Conservation (phyloP, 1,284 basidiomycete species). For the Puccinia horiana region DNA sequence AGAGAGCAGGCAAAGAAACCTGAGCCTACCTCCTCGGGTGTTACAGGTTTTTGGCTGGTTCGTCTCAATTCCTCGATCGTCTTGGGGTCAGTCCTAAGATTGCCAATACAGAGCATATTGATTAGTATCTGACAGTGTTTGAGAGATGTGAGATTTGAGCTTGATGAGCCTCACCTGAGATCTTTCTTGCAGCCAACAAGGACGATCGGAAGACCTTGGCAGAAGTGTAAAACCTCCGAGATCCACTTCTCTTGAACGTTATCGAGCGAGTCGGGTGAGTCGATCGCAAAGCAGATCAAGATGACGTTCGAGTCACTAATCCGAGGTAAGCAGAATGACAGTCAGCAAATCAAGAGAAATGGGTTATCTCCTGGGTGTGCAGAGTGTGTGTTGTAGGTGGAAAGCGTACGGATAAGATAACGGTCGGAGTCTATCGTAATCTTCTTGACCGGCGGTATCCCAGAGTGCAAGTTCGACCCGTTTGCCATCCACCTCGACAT, state of each 20-base stretch:
- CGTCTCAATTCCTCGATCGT: conserved; percentile 77
- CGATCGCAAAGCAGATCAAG: conserved; percentile 88
- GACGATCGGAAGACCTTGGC: conserved; percentile 79
- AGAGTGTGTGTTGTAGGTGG: background rate
- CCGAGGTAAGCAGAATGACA: conserved; percentile 22
- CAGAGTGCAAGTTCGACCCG: conserved; percentile 88
- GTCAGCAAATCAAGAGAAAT: background rate
- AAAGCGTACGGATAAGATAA: conserved; percentile 37
- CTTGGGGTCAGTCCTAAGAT: conserved; percentile 68
- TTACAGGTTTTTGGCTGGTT: conserved; percentile 78
- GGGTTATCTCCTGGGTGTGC: background rate
- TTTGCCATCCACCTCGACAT: conserved; percentile 86
- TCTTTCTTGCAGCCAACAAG: conserved; percentile 93
- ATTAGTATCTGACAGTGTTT: background rate
- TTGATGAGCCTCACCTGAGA: conserved; percentile 60
- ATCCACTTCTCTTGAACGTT: conserved; percentile 98
- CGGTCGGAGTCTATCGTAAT: conserved; percentile 28
- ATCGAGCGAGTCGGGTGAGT: conserved; percentile 86
- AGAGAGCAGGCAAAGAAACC: conserved; percentile 34
- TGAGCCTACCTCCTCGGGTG: conserved; percentile 68
- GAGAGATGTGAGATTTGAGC: background rate
- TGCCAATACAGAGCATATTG: background rate
- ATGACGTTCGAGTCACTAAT: conserved; percentile 78
- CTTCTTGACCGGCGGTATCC: conserved; percentile 92
- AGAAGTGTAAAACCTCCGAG: conserved; percentile 90